These are phyloP conservation scores for Parascedosporium putredinis DNA, from an alignment of 2,329 filamentous ascomycete genomes.

Conservation along the genomic window DNA sequence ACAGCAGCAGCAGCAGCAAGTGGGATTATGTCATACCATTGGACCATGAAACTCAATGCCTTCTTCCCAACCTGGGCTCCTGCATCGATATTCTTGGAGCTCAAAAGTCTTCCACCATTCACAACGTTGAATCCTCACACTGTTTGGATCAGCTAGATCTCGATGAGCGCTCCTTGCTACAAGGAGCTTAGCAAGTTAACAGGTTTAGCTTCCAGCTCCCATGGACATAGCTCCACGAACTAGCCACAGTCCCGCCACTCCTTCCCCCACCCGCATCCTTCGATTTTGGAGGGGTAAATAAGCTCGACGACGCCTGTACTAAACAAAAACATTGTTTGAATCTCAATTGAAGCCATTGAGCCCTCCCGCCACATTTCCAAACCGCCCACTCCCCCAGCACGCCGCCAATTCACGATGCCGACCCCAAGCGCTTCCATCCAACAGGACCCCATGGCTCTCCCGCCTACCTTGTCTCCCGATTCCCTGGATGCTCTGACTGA, in stretches of 20 bases:
- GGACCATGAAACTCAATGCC: background rate
- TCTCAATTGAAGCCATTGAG: background rate
- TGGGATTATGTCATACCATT: constrained; percentile 5
- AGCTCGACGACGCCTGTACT: background rate
- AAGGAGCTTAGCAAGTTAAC: no score
- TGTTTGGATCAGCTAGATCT: background rate
- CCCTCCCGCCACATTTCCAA: constrained; percentile 1
- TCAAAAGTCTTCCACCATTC: background rate
- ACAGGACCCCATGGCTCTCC: constrained; percentile 34
- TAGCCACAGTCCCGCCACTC: no score
- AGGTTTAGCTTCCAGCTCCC: no score
- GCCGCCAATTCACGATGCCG: constrained; percentile 3
- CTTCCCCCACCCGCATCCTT: no score
- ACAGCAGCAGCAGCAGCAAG: constrained; percentile 2
- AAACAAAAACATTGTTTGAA: no score
- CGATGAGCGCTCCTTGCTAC: no score
- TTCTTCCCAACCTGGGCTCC: no score
- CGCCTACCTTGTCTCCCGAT: constrained; percentile 64
- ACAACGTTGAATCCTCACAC: background rate
- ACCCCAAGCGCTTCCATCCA: constrained; percentile 1
- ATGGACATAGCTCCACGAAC: no score
- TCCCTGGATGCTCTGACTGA: constrained; percentile 79
- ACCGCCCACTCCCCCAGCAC: constrained; percentile 3
- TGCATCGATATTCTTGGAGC: background rate
- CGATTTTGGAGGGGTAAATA: no score